phyloP scores from a whole-genome alignment of 2,329 filamentous ascomycete genomes.

The Diplodia sapinea region DNA sequence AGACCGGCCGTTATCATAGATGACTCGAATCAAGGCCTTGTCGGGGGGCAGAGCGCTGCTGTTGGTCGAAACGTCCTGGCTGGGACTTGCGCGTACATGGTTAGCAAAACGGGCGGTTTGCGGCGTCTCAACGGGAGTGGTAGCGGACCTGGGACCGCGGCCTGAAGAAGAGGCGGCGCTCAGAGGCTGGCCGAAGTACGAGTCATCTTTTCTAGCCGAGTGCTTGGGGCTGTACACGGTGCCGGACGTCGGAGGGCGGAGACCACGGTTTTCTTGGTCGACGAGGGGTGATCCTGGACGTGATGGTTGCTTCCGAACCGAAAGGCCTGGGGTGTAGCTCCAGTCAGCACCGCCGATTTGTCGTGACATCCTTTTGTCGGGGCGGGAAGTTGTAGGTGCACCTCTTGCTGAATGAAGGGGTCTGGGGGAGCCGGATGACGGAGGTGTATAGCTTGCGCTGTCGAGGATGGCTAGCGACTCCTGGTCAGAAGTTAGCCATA shows the following conservation, averaged over 20 bases:
- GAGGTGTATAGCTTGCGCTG: conserved; percentile 63
- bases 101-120: conserved; percentile 59
- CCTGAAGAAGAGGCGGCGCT: conserved; percentile 58
- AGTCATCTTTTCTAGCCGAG: conserved; percentile 55
- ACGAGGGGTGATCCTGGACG: conserved; percentile 74
- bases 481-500: conserved; percentile 52
- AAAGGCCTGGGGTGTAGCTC: conserved; percentile 49
- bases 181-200: conserved; percentile 62
- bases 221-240: conserved; percentile 63
- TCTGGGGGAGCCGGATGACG: conserved; percentile 70
- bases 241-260: conserved; percentile 65
- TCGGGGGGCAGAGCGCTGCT: conserved; percentile 85
- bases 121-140: conserved; percentile 36
- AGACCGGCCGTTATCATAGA: conserved; percentile 87
- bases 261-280: conserved; percentile 59
- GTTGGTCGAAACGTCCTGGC: conserved; percentile 74
- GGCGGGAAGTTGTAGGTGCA: conserved; percentile 51
- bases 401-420: conserved; percentile 61
- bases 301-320: conserved; percentile 63
- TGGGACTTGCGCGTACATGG: conserved; percentile 81
- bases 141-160: conserved; percentile 27
- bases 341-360: conserved; percentile 46
- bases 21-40: conserved; percentile 89
- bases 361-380: conserved; percentile 56
- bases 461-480: conserved; percentile 86